A percentile compares a stretch with the other conserved stretches of the same genome.
phyloP scores from a whole-genome alignment of 257 asterid genomes.

The Capsicum chinense region DNA sequence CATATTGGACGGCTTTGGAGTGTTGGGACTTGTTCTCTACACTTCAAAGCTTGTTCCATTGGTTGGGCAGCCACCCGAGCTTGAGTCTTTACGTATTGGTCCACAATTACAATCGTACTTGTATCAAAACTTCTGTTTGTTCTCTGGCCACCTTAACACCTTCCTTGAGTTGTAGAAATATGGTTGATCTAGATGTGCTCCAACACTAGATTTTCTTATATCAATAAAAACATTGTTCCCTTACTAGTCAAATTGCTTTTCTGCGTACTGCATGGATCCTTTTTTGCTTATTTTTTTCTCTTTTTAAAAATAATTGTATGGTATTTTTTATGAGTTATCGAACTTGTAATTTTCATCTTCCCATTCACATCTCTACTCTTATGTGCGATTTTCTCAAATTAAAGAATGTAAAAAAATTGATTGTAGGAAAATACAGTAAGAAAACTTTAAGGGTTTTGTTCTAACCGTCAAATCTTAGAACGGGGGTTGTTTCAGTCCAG shows the following conservation, averaged over 20 bases:
- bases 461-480: not conserved
- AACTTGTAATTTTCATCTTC: conserved; percentile 4
- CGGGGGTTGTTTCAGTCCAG: not conserved
- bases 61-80: too few species aligned
- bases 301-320: not conserved
- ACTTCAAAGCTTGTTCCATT: too few species aligned
- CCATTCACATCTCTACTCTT: not conserved
- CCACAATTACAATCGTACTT: too few species aligned
- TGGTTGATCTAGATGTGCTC: not conserved
- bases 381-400: not conserved
- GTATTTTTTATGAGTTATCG: not conserved
- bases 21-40: too few species aligned
- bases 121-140: not conserved
- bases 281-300: not conserved
- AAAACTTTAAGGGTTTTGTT: not conserved
- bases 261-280: not conserved
- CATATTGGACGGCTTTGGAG: too few species aligned
- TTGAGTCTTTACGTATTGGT: too few species aligned
- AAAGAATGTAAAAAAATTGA: not conserved
- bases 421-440: not conserved
- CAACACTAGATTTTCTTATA: not conserved
- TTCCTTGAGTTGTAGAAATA: not conserved
- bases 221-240: not conserved
- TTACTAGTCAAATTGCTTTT: not conserved
- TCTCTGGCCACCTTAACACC: not conserved